These are phyloP conservation scores for Quercus robur DNA, from an alignment of 306 rosid species.

Conservation along the genomic window DNA sequence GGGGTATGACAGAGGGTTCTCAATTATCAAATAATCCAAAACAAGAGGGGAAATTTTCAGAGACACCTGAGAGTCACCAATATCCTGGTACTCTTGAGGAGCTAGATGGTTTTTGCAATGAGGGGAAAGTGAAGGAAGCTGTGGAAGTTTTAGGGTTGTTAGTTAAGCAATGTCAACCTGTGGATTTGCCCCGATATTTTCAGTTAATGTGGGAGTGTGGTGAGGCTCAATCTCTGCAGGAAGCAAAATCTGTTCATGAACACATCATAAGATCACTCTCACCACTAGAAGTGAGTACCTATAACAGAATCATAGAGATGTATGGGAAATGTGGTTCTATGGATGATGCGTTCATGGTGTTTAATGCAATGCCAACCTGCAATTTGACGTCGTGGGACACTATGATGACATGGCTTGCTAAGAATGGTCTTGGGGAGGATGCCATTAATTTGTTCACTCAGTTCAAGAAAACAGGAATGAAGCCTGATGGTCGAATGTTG, in stretches of 20 bases:
- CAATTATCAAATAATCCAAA: conserved; percentile 25
- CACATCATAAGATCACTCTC: too few species aligned
- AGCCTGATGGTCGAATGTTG: conserved; percentile 69
- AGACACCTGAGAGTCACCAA: neutral
- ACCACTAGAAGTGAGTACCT: too few species aligned
- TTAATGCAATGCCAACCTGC: conserved; percentile 52
- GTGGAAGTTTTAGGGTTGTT: neutral
- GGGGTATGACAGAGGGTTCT: conserved; percentile 27
- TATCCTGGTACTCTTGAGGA: conserved; percentile 48
- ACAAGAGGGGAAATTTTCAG: conserved; percentile 26
- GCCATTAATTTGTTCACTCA: conserved; percentile 38
- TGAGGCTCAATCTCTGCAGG: too few species aligned
- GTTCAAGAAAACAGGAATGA: conserved; percentile 56
- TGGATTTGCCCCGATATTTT: too few species aligned
- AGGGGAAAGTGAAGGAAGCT: conserved; percentile 76
- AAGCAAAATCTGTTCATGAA: too few species aligned
- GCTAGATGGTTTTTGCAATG: conserved; percentile 54
- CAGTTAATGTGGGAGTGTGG: too few species aligned
- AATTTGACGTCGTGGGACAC: conserved; percentile 82
- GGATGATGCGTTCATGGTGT: conserved; percentile 56
- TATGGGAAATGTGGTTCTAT: conserved; percentile 15
- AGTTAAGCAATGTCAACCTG: too few species aligned
- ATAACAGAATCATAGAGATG: too few species aligned
- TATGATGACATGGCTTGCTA: conserved; percentile 49
- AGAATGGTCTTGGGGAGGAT: too few species aligned